Evolutionary conservation across 148 eudicot species (phyloP), one percentile per base, ranked within the genome.

Genomic region (Amaranthus palmeri): DNA sequence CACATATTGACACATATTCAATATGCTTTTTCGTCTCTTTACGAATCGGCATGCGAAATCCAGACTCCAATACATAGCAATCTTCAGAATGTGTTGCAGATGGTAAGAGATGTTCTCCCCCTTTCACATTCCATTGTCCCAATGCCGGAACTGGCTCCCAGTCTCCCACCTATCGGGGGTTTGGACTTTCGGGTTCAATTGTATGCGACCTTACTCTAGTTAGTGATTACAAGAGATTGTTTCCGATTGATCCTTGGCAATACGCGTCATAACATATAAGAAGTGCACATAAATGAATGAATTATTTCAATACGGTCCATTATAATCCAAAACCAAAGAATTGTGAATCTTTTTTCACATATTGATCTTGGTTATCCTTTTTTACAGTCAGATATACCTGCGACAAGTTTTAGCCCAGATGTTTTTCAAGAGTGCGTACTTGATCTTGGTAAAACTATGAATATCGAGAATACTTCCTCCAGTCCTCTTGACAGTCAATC

Each of bases 1-100:
- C 84, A 84, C 81, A 70, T 87, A 73, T 81, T 93, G 77, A 81
- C 72, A 62, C 90, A 77, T 74, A 77, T 93, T 67, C 86, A 81
- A 79, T 79, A 83, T 68, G 41, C 73, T 52, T 87, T 93, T 77
- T 80, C 80, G 47, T 69, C 84, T 42, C 76, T 82, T 55, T 89
- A 84, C 74, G 86, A 79, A 73, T 77, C 76, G 47, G 65, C 72
- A 59, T 75, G 65, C 55, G 75, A 66, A 72, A 17, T 67, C 60
- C 73, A 64, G 69, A 73, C 72, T 66, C 69, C 73, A 13, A 44
- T 67, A n/a, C 74, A 62, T 41, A 69, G 60, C 81, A 49, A 74
- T 66, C 71, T 70, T 52, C 88, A 75, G 64, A 54, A 71, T 58
- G 74, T 81, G 54, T 55, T 77, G 17, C 84, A 85, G 57, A 49